Percentiles rank a stretch among this genome's conserved stretches.
phyloP scores from a whole-genome alignment of 441 rosid genomes.

The Erysimum cheiri region DNA sequence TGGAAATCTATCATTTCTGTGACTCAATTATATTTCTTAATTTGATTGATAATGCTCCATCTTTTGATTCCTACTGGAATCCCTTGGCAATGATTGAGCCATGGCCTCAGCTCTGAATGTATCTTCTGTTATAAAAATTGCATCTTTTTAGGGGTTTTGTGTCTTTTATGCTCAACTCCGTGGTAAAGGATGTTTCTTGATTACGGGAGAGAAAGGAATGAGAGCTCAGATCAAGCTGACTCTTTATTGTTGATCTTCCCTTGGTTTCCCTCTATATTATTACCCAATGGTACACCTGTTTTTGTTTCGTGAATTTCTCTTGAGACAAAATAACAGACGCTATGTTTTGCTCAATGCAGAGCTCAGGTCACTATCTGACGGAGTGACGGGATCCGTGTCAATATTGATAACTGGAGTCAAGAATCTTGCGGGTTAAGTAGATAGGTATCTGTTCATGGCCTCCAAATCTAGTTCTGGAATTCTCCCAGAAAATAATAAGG shows the following conservation, averaged over 20 bases:
- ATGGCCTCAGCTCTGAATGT: slow-evolving; percentile 21
- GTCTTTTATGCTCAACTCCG: slow-evolving; percentile 15
- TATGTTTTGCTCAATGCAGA: slow-evolving; percentile 30
- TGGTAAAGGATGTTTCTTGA: slow-evolving; percentile 16
- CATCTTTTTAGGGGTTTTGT: slow-evolving; percentile 9
- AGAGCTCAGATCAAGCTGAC: neutral
- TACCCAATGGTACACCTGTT: neutral
- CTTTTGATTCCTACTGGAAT: neutral
- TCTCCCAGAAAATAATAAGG: slow-evolving; percentile 51
- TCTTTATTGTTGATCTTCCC: neutral
- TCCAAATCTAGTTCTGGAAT: slow-evolving; percentile 51
- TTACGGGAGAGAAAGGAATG: neutral
- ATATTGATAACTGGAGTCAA: slow-evolving; percentile 26
- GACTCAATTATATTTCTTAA: neutral
- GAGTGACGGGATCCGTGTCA: slow-evolving; percentile 36
- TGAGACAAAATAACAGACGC: slow-evolving; percentile 7
- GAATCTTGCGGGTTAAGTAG: slow-evolving; percentile 43
- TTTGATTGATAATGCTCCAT: slow-evolving; percentile 10
- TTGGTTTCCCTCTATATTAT: neutral
- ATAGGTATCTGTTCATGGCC: slow-evolving; percentile 60
- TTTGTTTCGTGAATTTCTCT: neutral
- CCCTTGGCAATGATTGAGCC: slow-evolving; percentile 17
- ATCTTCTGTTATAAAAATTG: slow-evolving; percentile 1
- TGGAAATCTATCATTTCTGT: neutral
- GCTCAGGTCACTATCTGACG: slow-evolving; percentile 22